phyloP scores from a whole-genome alignment of 1,139 yeast genomes.

The Zygotorulaspora mrakii region DNA sequence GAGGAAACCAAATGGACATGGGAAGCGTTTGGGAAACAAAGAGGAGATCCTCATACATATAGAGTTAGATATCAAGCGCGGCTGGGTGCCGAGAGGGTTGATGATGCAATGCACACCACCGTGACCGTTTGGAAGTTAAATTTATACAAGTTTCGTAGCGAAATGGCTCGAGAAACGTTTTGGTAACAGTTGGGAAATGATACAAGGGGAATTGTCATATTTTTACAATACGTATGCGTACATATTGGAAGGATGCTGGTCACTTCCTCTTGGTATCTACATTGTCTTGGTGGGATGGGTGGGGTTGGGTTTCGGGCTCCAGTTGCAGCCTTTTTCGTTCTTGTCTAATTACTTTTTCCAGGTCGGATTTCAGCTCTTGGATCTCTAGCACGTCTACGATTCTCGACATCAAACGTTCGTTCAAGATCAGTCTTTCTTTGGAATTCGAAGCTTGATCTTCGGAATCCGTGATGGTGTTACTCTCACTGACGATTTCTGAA shows the following conservation, averaged over 20 bases:
- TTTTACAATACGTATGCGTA: too few relatives aligned
- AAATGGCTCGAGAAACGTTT: neutral
- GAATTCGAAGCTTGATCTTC: slow-evolving; percentile 7
- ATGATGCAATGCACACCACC: too few relatives aligned
- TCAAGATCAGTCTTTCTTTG: slow-evolving; percentile 25
- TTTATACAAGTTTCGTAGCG: too few relatives aligned
- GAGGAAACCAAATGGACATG: neutral
- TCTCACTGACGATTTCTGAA: slow-evolving; percentile 16
- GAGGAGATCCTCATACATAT: too few relatives aligned
- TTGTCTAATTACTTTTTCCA: slow-evolving; percentile 48
- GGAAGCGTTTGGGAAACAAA: slow-evolving; percentile 3
- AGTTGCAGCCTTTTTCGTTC: slow-evolving; percentile 41
- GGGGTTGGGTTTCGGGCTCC: too few relatives aligned
- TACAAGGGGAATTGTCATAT: too few relatives aligned
- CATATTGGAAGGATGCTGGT: neutral
- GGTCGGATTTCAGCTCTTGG: slow-evolving; percentile 41
- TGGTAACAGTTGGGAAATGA: neutral
- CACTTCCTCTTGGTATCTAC: neutral
- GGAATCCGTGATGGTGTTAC: slow-evolving; percentile 11
- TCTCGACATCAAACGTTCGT: slow-evolving; percentile 16
- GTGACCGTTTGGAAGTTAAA: too few relatives aligned
- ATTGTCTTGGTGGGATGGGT: too few relatives aligned
- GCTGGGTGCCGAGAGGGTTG: too few relatives aligned
- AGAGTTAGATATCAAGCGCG: too few relatives aligned
- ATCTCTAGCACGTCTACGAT: slow-evolving; percentile 31